Evolutionary conservation across 1,284 basidiomycete genomes (phyloP).

Genomic region (Pseudozyma tsukubaensis): DNA sequence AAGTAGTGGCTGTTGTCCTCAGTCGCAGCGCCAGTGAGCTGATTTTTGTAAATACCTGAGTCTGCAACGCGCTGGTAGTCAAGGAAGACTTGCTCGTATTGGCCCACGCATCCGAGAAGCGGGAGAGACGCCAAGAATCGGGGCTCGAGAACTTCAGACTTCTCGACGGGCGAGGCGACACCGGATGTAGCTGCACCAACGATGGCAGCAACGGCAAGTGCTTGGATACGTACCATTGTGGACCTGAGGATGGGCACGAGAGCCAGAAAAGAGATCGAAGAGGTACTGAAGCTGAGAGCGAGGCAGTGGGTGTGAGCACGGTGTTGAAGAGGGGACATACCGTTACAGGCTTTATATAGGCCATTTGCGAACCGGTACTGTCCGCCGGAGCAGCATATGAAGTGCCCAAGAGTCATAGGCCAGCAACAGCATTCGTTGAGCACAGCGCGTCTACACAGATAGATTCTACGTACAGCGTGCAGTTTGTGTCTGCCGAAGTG

Average conservation of each 20-base stretch:
- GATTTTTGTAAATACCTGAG: constrained; percentile 33
- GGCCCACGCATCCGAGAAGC: no score
- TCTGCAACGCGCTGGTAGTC: constrained; percentile 31
- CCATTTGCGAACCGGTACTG: no score
- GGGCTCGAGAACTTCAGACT: constrained; percentile 7
- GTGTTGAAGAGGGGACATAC: no score
- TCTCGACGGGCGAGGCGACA: constrained; percentile 22
- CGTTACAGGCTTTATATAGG: no score
- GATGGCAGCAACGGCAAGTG: constrained; percentile 15
- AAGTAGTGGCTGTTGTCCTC: constrained; percentile 48
- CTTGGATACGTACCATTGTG: constrained; percentile 23
- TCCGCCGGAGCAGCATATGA: no score
- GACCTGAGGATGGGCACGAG: no score
- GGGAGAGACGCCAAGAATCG: constrained; percentile 12
- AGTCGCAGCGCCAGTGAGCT: constrained; percentile 41
- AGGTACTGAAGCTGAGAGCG: background rate
- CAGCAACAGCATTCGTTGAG: no score
- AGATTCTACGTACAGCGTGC: no score
- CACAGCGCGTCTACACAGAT: no score
- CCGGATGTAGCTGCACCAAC: constrained; percentile 24
- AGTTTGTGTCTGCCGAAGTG: no score
- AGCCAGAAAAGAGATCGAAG: constrained; percentile 1
- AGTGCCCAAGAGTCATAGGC: no score
- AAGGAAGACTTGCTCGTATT: constrained; percentile 29
- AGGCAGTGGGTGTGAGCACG: no score